Evolutionary conservation across 345 rosid species (phyloP).

Genomic region (Ricinus communis): DNA sequence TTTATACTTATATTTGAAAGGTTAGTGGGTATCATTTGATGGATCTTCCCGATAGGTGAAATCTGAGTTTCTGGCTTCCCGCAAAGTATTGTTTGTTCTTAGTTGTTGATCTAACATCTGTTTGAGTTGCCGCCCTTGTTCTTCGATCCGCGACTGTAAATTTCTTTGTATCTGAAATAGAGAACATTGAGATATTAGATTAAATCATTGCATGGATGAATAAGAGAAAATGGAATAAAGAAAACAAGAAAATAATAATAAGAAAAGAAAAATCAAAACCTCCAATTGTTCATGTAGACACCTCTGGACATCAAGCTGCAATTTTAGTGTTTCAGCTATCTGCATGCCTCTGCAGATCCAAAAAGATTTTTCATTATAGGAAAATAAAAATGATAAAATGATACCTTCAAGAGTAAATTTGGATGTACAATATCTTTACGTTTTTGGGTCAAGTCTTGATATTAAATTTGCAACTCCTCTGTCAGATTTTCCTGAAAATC

Average conservation of each 20-base stretch:
- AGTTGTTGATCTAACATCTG: slow-evolving; percentile 29
- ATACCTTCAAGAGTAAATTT: neutral
- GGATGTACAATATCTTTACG: neutral
- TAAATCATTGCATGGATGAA: neutral
- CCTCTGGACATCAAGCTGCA: slow-evolving; percentile 38
- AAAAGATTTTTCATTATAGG: neutral
- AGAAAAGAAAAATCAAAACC: slow-evolving; percentile 15
- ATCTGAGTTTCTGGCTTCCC: neutral
- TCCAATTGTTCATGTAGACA: slow-evolving; percentile 37
- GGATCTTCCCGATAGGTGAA: neutral
- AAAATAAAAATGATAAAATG: neutral
- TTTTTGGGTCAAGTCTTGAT: neutral
- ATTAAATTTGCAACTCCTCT: neutral
- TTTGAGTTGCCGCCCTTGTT: slow-evolving; percentile 34
- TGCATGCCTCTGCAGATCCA: slow-evolving; percentile 21
- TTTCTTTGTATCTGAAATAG: slow-evolving; percentile 31
- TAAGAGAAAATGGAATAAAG: neutral
- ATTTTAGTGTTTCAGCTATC: slow-evolving; percentile 26
- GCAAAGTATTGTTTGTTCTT: neutral
- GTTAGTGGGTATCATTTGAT: neutral
- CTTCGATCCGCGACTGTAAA: slow-evolving; percentile 35
- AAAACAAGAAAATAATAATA: neutral
- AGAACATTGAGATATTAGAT: too few relatives aligned
- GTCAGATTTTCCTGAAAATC: slow-evolving; percentile 1
- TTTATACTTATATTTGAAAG: too few relatives aligned